phyloP scores from a whole-genome alignment of 768 basidiomycete species.

The Mrakia gelida region DNA sequence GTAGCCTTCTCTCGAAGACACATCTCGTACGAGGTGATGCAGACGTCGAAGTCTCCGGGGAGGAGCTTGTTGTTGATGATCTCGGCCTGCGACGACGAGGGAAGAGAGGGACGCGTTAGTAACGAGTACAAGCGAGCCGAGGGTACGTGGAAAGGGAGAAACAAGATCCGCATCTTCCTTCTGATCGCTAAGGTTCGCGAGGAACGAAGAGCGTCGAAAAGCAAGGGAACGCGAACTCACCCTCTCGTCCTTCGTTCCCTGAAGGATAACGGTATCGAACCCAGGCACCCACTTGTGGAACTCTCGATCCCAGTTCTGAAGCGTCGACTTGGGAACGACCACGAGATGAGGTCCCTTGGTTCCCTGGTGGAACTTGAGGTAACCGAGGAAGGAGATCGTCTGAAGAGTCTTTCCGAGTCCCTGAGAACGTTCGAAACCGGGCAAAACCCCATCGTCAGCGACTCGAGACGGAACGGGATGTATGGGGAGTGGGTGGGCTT shows the following conservation, averaged over 20 bases:
- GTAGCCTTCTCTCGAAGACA: slow-evolving; percentile 91
- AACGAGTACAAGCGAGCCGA: background rate
- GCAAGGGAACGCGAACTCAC: slow-evolving; percentile 40
- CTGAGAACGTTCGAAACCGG: slow-evolving; percentile 45
- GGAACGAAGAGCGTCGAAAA: background rate
- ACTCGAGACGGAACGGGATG: background rate
- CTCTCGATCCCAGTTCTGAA: slow-evolving; percentile 96
- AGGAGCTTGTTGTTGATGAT: slow-evolving; percentile 74
- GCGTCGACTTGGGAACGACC: slow-evolving; percentile 96
- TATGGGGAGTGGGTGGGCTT: slow-evolving; percentile 38
- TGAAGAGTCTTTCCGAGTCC: slow-evolving; percentile 97
- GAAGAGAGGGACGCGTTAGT: background rate
- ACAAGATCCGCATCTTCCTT: background rate
- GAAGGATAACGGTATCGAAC: slow-evolving; percentile 72
- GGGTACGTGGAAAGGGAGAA: too few relatives aligned
- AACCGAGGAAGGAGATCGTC: slow-evolving; percentile 93
- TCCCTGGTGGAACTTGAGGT: slow-evolving; percentile 77
- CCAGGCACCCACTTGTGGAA: slow-evolving; percentile 87
- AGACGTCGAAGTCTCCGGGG: slow-evolving; percentile 83
- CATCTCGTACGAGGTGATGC: slow-evolving; percentile 95
- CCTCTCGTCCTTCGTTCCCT: slow-evolving; percentile 86
- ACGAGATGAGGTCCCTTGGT: slow-evolving; percentile 82
- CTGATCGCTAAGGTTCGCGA: too few relatives aligned
- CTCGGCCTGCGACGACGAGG: slow-evolving; percentile 52
- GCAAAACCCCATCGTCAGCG: background rate